Percentiles rank a stretch among this genome's conserved stretches.
phyloP scores from a whole-genome alignment of 345 rosid species.

The Syzygium grande region DNA sequence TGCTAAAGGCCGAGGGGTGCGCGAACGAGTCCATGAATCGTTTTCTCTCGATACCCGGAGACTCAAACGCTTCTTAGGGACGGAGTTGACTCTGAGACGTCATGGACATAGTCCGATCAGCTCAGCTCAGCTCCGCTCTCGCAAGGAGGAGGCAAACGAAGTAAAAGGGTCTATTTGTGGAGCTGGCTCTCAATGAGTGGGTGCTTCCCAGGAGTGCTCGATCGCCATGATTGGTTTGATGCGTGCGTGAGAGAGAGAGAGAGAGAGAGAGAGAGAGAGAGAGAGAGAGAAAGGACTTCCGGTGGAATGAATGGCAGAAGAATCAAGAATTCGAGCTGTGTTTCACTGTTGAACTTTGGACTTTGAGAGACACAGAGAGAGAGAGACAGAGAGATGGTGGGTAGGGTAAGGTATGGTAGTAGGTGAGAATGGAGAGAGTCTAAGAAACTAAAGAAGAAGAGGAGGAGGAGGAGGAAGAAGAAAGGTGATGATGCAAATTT shows the following conservation, averaged over 20 bases:
- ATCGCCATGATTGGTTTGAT: background rate
- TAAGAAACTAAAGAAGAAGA: background rate
- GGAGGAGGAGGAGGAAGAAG: background rate
- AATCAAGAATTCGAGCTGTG: background rate
- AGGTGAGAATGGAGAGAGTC: background rate
- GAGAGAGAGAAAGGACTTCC: background rate
- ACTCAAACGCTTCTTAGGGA: background rate
- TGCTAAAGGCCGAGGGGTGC: background rate
- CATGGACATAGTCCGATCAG: background rate
- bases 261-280: background rate
- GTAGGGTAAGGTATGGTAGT: background rate
- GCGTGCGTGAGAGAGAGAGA: background rate
- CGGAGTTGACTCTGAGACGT: background rate
- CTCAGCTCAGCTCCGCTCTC: background rate
- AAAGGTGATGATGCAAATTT: background rate
- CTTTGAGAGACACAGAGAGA: background rate
- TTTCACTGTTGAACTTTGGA: background rate
- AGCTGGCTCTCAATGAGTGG: background rate
- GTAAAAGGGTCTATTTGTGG: background rate
- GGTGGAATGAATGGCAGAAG: background rate
- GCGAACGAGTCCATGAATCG: slow-evolving; percentile 2
- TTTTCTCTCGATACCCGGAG: background rate
- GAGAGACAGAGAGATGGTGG: background rate
- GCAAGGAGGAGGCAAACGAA: background rate
- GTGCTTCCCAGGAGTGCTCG: background rate